phyloP scores from a whole-genome alignment of 495 filamentous ascomycete genomes.

The Aspergillus baeticus region DNA sequence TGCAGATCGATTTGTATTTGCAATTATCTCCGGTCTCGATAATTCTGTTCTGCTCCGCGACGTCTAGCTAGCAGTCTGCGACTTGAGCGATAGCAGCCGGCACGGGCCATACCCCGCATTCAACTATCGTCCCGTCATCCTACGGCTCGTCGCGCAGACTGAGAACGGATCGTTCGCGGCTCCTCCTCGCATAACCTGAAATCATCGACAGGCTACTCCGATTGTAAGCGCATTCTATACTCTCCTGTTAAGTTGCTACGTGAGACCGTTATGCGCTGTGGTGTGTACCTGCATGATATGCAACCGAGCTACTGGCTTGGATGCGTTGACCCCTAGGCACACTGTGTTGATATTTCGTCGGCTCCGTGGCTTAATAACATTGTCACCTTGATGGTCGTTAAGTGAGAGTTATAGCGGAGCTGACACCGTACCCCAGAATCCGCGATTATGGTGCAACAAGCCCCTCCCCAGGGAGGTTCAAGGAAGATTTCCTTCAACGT shows the following conservation, averaged over 20 bases:
- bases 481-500: conserved; percentile 99
- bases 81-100: conserved; percentile 11
- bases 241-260: background rate
- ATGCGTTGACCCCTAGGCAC: background rate
- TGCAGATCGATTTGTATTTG: background rate
- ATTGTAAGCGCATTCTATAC: conserved; percentile 18
- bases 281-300: conserved; percentile 15
- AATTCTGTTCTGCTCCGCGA: background rate
- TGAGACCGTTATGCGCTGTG: conserved; percentile 1
- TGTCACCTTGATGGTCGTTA: background rate
- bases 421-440: conserved; percentile 14
- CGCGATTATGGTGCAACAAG: conserved; percentile 47
- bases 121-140: conserved; percentile 7
- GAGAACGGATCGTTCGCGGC: background rate
- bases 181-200: background rate
- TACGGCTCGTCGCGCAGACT: conserved; percentile 1
- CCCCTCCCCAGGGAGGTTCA: conserved; percentile 55
- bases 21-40: background rate
- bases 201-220: background rate
- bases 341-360: background rate
- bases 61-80: background rate
- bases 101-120: conserved; percentile 24
- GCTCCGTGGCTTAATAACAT: background rate
- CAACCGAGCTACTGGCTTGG: background rate
- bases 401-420: background rate